These are phyloP conservation scores for Parmales sp. DNA, from an alignment of 108 stramenopile genomes.

Conservation along the genomic window DNA sequence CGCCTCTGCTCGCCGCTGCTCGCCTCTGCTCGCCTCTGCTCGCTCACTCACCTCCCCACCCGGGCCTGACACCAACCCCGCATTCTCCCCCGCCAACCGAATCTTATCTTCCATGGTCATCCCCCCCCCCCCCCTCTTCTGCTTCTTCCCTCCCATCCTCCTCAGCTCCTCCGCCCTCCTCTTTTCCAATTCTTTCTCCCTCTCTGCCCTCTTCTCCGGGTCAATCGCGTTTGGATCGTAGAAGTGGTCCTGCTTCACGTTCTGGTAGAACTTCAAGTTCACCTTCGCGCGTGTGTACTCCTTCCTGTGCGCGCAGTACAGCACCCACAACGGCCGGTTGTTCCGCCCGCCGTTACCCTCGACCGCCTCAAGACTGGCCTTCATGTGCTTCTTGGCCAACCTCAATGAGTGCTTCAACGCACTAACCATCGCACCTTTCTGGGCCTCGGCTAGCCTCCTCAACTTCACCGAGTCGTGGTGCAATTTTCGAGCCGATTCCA, in stretches of 20 bases:
- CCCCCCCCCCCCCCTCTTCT: no score
- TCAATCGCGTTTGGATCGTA: not conserved
- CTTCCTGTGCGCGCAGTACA: not conserved
- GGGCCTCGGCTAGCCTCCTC: not conserved
- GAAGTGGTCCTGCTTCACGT: not conserved
- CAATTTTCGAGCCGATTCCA: not conserved
- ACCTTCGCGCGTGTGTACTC: slow-evolving; percentile 3
- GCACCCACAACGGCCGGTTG: not conserved
- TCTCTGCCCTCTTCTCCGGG: not conserved
- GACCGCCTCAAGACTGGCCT: not conserved
- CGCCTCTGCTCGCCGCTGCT: no score
- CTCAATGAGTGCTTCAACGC: not conserved
- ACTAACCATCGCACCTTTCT: not conserved
- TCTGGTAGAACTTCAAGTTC: not conserved
- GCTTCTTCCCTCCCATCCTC: not conserved
- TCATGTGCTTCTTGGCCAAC: slow-evolving; percentile 1
- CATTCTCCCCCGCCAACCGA: not conserved
- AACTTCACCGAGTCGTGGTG: slow-evolving; percentile 1
- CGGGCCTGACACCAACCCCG: not conserved
- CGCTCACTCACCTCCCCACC: not conserved
- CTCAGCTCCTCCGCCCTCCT: not conserved
- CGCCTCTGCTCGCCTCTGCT: no score
- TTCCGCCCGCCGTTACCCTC: not conserved
- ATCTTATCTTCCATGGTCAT: not conserved
- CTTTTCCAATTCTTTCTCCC: not conserved